phyloP scores from a whole-genome alignment of 2,329 filamentous ascomycete species.

The Laburnicola sp. region DNA sequence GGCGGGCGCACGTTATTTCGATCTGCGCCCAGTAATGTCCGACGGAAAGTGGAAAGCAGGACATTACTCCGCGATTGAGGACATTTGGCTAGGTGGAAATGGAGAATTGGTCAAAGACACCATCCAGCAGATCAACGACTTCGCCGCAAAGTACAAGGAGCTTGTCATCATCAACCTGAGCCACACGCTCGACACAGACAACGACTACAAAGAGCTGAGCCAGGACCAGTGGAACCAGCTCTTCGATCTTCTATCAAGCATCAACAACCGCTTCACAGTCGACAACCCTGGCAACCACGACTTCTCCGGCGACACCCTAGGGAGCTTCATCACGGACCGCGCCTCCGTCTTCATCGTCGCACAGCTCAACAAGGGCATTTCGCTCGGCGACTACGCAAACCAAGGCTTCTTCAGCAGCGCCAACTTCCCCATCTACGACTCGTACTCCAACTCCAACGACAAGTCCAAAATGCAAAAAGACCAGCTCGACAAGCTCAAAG shows the following conservation, averaged over 20 bases:
- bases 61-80: conserved; percentile 47
- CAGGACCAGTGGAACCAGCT: conserved; percentile 49
- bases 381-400: conserved; percentile 33
- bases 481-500: conserved; percentile 44
- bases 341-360: conserved; percentile 44
- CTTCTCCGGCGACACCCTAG: conserved; percentile 38
- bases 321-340: conserved; percentile 43
- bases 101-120: conserved; percentile 51
- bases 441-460: conserved; percentile 43
- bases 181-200: conserved; percentile 50
- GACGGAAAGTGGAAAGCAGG: conserved; percentile 49
- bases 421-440: conserved; percentile 43
- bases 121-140: conserved; percentile 51
- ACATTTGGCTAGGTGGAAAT: conserved; percentile 51
- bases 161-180: conserved; percentile 54
- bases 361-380: conserved; percentile 35
- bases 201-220: conserved; percentile 44
- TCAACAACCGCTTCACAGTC: conserved; percentile 47
- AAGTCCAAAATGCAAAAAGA: conserved; percentile 39
- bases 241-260: conserved; percentile 47
- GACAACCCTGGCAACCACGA: conserved; percentile 29
- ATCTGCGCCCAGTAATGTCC: conserved; percentile 51
- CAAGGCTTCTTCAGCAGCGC: conserved; percentile 41
- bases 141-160: conserved; percentile 51
- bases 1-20: conserved; percentile 54